Base-by-base conservation (phyloP, 495 filamentous ascomycete genomes). In the Aspergillus nanangensis region DNA sequence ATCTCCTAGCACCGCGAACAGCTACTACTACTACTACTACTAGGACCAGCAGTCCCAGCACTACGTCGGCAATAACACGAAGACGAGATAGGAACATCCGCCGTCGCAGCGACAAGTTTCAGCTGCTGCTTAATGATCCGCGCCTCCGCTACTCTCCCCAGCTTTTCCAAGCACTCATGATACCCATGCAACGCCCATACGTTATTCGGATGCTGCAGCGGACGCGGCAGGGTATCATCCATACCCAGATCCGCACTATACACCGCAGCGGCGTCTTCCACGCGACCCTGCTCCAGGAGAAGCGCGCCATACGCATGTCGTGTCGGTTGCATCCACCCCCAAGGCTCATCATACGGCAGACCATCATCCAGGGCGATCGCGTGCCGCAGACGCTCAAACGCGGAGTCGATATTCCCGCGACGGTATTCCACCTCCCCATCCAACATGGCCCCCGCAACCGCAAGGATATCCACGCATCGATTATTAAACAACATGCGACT, bases 381-480 rank as follows among this genome's bases (percentile, higher is more conserved):
- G 9, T 52, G 44, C 0, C 70, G 67, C 11, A 88, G 67, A 45
- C 77, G 66, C 3, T 52, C 41, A 50, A 84, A 86, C 0, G 81
- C 83, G 5, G 48, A 8, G 0, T 79, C 71, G 31, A 72, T 66
- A 22, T 81, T 77, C 0, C 72, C 77, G 3, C 63, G 63, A 4
- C 83, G 80, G 51, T 87, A 88, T 29, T 78, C 74, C 9, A 88
- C 65, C 49, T 88, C 84, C 3, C 84, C 84, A 31, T 84, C 75
- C 1, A 87, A 63, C 82, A 88, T 86, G 13, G 76, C 75, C 9
- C 59, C 57, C 0, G 75, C 82, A 7, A 88, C 65, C 7, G 51
- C 55, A 1, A 88, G 62, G 35, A 86, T 80, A 51, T 84, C 79
- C 8, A 60, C 50, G 36, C 76, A 81, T 1, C 67, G 80, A 50